Base-by-base conservation (phyloP, 768 basidiomycete genomes). In the Russula dissimulans region DNA sequence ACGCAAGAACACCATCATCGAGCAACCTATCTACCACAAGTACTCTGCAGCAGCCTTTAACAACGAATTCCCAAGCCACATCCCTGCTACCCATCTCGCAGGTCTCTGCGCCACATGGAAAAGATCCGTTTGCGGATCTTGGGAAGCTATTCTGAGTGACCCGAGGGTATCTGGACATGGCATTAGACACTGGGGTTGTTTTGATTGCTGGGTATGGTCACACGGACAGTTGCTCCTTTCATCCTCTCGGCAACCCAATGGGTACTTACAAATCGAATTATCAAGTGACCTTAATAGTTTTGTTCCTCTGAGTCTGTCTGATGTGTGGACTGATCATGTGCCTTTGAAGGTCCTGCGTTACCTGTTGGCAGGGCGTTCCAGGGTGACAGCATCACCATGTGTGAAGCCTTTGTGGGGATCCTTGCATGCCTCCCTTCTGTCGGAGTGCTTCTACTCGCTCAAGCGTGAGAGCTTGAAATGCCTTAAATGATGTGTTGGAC, bases 41-140 rank as follows among this genome's bases (percentile, higher is more conserved):
- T 29, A 53, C 48, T 17, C 44, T 42, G 31, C 63, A 56, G 44
- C 59, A 65, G 59, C 42, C 45, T 59, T 50, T 57, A 51, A 48
- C 41, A 26, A 26, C 22, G 2, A 26, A 26, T 34, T 42, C 64
- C 45, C 47, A 59, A n/a, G 45, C 41, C 43, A 48, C 55, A 52
- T 47, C 62, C 14, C 51, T 55, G 51, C 57, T 62, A 34, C n/a
- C 59, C 26, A 49, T 62, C 56, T 62, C 62, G 49, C 65, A 62
- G 57, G 39, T 70, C 6, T 67, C 54, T 59, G 48, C 73, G 63
- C 66, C 70, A 46, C 78, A 80, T 63, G 76, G 74, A 58, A 92
- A 89, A 69, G 90, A 92, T 71, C 90, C 91, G 44, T 92, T 92
- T 67, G 88, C 89, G 6, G 90, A 92, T 73, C 76, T 92, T 39